These are phyloP conservation scores for Cyclotella baltica DNA, from an alignment of 108 stramenopile genomes.

Conservation along the genomic window DNA sequence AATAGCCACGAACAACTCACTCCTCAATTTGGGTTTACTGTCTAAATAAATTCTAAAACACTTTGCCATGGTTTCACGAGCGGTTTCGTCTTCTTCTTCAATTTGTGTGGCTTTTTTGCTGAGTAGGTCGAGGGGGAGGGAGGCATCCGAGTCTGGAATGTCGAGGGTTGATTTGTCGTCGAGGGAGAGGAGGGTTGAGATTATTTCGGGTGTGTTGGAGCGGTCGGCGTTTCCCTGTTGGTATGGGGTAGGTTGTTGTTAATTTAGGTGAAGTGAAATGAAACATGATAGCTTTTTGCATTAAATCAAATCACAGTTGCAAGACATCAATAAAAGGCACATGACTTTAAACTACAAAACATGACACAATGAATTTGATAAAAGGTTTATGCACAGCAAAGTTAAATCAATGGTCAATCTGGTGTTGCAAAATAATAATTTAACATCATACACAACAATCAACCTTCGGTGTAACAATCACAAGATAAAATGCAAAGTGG, in stretches of 20 bases:
- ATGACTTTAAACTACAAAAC: no score
- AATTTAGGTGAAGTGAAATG: no score
- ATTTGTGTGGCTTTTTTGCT: conserved; percentile 46
- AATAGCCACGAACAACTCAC: conserved; percentile 72
- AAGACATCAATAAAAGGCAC: no score
- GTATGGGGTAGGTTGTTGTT: background rate
- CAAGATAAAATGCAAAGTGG: no score
- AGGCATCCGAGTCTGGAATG: conserved; percentile 61
- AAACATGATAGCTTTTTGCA: no score
- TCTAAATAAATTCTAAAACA: conserved; percentile 71
- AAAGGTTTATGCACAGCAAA: no score
- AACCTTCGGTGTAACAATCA: background rate
- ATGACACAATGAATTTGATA: no score
- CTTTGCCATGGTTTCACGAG: conserved; percentile 13
- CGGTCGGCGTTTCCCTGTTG: conserved; percentile 69
- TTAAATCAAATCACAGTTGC: no score
- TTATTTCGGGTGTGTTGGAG: conserved; percentile 68
- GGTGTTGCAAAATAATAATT: no score
- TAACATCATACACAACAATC: background rate
- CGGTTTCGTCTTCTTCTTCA: conserved; percentile 16
- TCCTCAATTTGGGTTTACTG: conserved; percentile 56
- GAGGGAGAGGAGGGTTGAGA: conserved; percentile 58
- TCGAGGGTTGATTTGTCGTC: conserved; percentile 50
- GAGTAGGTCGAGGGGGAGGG: conserved; percentile 70
- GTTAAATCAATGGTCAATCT: no score